Conservation (phyloP, 768 basidiomycete genomes). For the Kwoniella sp. region DNA sequence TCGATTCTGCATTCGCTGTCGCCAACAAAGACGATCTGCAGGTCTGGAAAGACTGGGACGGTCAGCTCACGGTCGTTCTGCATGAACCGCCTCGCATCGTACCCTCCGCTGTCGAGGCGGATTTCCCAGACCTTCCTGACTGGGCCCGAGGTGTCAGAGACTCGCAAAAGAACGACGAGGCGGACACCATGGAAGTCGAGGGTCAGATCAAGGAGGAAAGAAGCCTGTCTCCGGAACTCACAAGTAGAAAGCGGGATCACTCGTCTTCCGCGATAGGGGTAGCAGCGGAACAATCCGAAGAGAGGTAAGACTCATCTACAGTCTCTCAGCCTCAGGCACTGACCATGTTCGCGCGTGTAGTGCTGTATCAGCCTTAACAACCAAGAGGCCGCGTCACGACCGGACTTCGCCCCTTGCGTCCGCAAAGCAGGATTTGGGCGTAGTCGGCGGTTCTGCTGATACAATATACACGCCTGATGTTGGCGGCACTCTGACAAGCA, state of each 20-base stretch:
- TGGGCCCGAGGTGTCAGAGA: slow-evolving; percentile 29
- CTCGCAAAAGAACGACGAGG: slow-evolving; percentile 9
- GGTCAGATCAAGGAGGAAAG: slow-evolving; percentile 16
- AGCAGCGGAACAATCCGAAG: too few species aligned
- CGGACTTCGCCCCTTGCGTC: too few species aligned
- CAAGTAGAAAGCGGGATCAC: slow-evolving; percentile 11
- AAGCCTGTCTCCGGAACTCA: slow-evolving; percentile 9
- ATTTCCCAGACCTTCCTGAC: slow-evolving; percentile 38
- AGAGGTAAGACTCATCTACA: too few species aligned
- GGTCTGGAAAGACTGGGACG: slow-evolving; percentile 44
- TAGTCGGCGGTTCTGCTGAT: too few species aligned
- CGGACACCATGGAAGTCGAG: slow-evolving; percentile 18
- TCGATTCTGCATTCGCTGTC: slow-evolving; percentile 30
- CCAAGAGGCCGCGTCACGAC: not conserved
- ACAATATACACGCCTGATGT: too few species aligned
- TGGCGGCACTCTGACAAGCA: too few species aligned
- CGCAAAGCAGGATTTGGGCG: too few species aligned
- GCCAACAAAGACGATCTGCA: slow-evolving; percentile 33
- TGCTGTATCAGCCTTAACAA: too few species aligned
- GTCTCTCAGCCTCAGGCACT: too few species aligned
- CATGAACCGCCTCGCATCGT: slow-evolving; percentile 40
- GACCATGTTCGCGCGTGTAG: too few species aligned
- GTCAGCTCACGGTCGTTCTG: slow-evolving; percentile 32
- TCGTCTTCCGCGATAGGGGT: not conserved
- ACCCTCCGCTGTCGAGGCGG: slow-evolving; percentile 22